Evolutionary conservation across 2,329 filamentous ascomycete species (phyloP).

Genomic region (Phyllosticta citrichinensis): DNA sequence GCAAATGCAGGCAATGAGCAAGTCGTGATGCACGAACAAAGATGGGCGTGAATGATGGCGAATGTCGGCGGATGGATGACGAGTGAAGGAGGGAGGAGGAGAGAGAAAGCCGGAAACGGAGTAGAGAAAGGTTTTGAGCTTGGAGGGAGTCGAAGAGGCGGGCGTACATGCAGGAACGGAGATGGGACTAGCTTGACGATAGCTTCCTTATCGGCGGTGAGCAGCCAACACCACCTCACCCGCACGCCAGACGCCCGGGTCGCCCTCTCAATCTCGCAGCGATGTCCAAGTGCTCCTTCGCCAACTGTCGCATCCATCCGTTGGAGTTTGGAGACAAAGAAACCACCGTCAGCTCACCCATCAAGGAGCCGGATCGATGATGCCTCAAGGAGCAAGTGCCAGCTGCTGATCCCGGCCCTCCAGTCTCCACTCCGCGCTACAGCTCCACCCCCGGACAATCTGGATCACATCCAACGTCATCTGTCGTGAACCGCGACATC

Average conservation of each 20-base stretch:
- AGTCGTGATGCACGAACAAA: not conserved
- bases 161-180: conserved; percentile 7
- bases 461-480: not conserved
- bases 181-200: conserved; percentile 7
- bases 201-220: conserved; percentile 8
- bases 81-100: not conserved
- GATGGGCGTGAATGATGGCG: not conserved
- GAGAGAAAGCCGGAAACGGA: not conserved
- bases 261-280: no score
- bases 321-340: not conserved
- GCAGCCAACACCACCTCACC: not conserved
- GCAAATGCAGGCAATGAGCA: conserved; percentile 6
- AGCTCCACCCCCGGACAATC: not conserved
- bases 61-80: not conserved
- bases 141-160: not conserved
- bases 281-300: not conserved
- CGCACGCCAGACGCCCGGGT: no score
- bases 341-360: not conserved
- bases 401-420: not conserved
- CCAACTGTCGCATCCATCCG: not conserved
- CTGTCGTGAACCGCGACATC: not conserved
- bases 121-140: conserved; percentile 4
- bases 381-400: not conserved
- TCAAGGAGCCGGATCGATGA: not conserved
- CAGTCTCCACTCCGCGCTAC: not conserved